A percentile compares a stretch with the other conserved stretches of the same genome.
These are phyloP conservation scores for Pulicaria dysenterica DNA, from an alignment of 129 eudicot species.

Conservation along the genomic window DNA sequence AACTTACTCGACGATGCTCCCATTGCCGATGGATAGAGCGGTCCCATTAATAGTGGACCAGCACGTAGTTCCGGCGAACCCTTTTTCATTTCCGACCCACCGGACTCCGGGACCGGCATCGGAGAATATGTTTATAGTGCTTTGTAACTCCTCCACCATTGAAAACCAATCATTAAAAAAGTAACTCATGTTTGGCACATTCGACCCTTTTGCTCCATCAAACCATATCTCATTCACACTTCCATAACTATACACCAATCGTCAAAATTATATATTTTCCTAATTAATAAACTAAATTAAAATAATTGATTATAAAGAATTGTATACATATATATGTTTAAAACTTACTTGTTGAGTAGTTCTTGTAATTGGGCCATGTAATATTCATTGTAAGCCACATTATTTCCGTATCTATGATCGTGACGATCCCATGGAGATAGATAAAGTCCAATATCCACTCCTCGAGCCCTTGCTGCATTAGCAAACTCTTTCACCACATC, in stretches of 20 bases:
- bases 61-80: constrained; percentile 76
- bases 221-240: constrained; percentile 86
- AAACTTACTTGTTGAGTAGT: constrained; percentile 62
- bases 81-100: constrained; percentile 87
- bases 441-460: constrained; percentile 75
- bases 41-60: constrained; percentile 89
- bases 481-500: constrained; percentile 70
- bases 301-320: not conserved
- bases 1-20: constrained; percentile 66
- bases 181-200: constrained; percentile 77
- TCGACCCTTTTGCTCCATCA: constrained; percentile 86
- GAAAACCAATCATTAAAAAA: constrained; percentile 79
- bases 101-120: constrained; percentile 90
- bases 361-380: constrained; percentile 89
- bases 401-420: constrained; percentile 72
- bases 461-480: constrained; percentile 53
- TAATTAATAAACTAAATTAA: too few species aligned
- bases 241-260: constrained; percentile 59
- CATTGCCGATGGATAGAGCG: constrained; percentile 74
- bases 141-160: constrained; percentile 81
- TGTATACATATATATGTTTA: not conserved
- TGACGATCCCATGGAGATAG: constrained; percentile 95
- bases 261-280: too few species aligned
- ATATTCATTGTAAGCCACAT: constrained; percentile 67
- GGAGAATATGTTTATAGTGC: constrained; percentile 85